These are phyloP conservation scores for Claviceps spartinae DNA, from an alignment of 2,329 filamentous ascomycete species.

Conservation along the genomic window DNA sequence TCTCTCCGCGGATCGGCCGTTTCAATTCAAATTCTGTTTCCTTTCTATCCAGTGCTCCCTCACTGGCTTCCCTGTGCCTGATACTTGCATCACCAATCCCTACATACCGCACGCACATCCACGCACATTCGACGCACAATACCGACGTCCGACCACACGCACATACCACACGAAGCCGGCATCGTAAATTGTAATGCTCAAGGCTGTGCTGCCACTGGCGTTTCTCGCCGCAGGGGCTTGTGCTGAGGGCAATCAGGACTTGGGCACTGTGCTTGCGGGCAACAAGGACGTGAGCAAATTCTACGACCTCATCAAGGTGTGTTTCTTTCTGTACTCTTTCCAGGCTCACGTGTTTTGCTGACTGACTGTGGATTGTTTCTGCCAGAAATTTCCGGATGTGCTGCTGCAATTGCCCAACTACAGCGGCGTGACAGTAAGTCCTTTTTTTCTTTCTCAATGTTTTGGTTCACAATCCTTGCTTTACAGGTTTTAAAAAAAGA, in stretches of 20 bases:
- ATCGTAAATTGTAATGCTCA: conserved; percentile 3
- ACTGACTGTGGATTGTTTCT: background rate
- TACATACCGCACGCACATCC: too few relatives aligned
- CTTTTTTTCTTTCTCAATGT: background rate
- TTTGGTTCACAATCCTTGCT: too few relatives aligned
- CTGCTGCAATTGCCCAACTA: conserved; percentile 29
- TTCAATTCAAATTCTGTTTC: too few relatives aligned
- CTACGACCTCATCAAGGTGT: conserved; percentile 29
- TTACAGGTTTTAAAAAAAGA: too few relatives aligned
- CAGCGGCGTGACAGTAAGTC: conserved; percentile 29
- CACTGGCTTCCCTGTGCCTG: too few relatives aligned
- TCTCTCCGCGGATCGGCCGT: too few relatives aligned
- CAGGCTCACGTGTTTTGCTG: background rate
- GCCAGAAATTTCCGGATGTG: conserved; percentile 32
- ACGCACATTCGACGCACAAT: too few relatives aligned
- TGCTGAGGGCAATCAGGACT: conserved; percentile 16
- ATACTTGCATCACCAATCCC: too few relatives aligned
- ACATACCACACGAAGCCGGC: too few relatives aligned
- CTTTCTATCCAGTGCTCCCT: too few relatives aligned
- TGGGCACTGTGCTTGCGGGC: conserved; percentile 25
- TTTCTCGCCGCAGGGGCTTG: conserved; percentile 10
- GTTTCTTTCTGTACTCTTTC: background rate
- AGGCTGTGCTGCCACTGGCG: conserved; percentile 10
- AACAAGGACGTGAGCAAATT: conserved; percentile 30
- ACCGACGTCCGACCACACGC: too few relatives aligned